A percentile compares a stretch with the other conserved stretches of the same genome.
phyloP scores from a whole-genome alignment of 2,329 filamentous ascomycete genomes.

The Moelleriella libera region DNA sequence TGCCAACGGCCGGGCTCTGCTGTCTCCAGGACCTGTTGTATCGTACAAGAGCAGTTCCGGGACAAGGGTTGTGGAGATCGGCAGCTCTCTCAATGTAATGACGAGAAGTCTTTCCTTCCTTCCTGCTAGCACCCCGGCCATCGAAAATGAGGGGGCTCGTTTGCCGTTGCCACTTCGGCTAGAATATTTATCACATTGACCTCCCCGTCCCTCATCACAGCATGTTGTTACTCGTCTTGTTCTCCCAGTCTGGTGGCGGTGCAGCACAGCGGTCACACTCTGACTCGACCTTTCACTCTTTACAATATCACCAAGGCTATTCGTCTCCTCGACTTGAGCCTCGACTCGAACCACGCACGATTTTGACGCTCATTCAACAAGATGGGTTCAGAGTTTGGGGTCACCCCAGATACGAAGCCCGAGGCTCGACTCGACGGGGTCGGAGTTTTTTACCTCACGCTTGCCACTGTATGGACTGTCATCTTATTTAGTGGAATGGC shows the following conservation, averaged over 20 bases:
- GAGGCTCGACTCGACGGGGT: slow-evolving; percentile 19
- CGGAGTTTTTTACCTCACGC: slow-evolving; percentile 26
- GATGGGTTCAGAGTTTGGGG: slow-evolving; percentile 19
- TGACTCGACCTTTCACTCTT: background rate
- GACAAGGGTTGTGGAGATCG: background rate
- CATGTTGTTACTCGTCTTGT: background rate
- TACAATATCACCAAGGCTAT: background rate
- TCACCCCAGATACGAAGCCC: slow-evolving; percentile 15
- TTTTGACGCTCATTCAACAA: background rate
- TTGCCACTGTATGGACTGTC: slow-evolving; percentile 22
- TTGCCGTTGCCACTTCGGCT: background rate
- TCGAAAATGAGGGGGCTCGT: background rate
- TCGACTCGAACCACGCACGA: too few species aligned
- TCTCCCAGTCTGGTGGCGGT: background rate
- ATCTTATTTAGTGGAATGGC: slow-evolving; percentile 23
- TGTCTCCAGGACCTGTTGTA: too few species aligned
- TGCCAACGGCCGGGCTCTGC: too few species aligned
- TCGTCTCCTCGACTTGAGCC: background rate
- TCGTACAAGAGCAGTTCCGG: too few species aligned
- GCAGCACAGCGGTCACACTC: background rate
- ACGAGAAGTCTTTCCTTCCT: background rate
- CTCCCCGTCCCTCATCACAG: background rate
- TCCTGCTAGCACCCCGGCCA: background rate
- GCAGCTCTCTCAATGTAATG: background rate
- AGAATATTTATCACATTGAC: background rate